A percentile compares a stretch with the other conserved stretches of the same genome.
Conservation (phyloP, 2,329 filamentous ascomycete species). For the Trichoderma hamatum region DNA sequence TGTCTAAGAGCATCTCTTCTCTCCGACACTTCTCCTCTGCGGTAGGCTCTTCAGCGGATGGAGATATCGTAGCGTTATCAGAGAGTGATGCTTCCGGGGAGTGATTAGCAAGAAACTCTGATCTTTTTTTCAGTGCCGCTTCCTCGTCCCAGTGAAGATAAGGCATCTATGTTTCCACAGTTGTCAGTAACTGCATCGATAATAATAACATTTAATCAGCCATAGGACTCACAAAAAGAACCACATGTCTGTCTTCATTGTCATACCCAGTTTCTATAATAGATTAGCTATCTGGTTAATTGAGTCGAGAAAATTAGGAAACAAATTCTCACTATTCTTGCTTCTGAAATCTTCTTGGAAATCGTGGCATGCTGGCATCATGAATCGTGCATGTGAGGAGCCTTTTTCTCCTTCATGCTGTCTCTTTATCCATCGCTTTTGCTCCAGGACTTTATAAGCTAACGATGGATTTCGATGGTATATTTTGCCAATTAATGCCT, state of each 20-base stretch:
- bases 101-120: background rate
- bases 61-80: too few species aligned
- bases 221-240: background rate
- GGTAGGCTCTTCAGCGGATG: background rate
- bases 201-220: fast-evolving
- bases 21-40: background rate
- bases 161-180: background rate
- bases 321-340: background rate
- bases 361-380: slow-evolving; percentile 2
- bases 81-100: background rate
- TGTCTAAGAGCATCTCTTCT: background rate
- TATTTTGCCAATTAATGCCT: background rate
- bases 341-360: background rate
- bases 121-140: background rate
- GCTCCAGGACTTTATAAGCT: background rate
- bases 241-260: background rate
- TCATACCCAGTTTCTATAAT: background rate
- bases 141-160: slow-evolving; percentile 10
- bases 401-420: background rate
- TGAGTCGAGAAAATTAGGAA: background rate
- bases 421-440: background rate
- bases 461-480: background rate
- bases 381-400: background rate
- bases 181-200: background rate
- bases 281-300: background rate